Conservation (phyloP, 768 basidiomycete species). For the Pleurotus platypus region DNA sequence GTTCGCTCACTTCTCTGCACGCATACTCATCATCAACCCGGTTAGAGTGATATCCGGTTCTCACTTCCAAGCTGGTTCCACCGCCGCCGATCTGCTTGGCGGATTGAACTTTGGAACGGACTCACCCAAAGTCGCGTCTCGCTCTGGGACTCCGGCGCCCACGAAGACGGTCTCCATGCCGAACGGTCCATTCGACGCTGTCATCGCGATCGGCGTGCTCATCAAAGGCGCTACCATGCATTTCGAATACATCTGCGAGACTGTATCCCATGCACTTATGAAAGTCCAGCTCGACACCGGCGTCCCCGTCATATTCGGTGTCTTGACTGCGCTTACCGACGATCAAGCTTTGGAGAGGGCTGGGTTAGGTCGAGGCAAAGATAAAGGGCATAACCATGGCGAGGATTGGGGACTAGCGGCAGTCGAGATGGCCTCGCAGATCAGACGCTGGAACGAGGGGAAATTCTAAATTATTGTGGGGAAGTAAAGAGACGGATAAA, state of each 20-base stretch:
- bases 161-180: conserved; percentile 29
- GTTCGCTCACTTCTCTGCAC: conserved; percentile 19
- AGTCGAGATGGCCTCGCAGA: conserved; percentile 83
- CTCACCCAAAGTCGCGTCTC: conserved; percentile 35
- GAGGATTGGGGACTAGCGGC: conserved; percentile 98
- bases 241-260: conserved; percentile 98
- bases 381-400: conserved; percentile 93
- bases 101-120: conserved; percentile 46
- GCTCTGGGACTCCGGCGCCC: conserved; percentile 51
- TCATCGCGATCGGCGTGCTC: conserved; percentile 96
- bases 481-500: background rate
- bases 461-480: conserved; percentile 36
- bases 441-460: conserved; percentile 66
- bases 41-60: conserved; percentile 85
- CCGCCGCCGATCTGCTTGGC: conserved; percentile 77
- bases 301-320: conserved; percentile 94
- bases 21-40: conserved; percentile 4
- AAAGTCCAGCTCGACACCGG: conserved; percentile 90
- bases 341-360: conserved; percentile 94
- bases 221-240: conserved; percentile 99
- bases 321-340: conserved; percentile 87
- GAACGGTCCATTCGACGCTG: conserved; percentile 82
- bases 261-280: conserved; percentile 93
- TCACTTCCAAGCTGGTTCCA: conserved; percentile 73
- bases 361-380: conserved; percentile 69